phyloP scores from a whole-genome alignment of 2,329 filamentous ascomycete species.

The Thielaviopsis ethacetica region DNA sequence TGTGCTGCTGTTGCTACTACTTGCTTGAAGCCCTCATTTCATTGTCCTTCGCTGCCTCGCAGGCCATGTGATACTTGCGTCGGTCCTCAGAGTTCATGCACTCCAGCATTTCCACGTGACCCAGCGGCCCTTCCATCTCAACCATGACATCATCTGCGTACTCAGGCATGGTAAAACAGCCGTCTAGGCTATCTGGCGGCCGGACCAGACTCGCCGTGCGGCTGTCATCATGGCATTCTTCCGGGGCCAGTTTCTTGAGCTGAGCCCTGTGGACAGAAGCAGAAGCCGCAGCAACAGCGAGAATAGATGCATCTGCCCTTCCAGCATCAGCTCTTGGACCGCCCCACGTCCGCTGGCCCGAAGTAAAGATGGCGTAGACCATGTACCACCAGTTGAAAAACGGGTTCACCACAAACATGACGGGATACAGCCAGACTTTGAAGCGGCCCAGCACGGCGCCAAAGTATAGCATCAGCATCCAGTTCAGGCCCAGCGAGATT shows the following conservation, averaged over 20 bases:
- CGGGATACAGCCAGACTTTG: constrained; percentile 86
- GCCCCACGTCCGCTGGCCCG: constrained; percentile 88
- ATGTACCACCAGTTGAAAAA: constrained; percentile 99
- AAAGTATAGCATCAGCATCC: constrained; percentile 92
- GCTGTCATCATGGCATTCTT: background rate
- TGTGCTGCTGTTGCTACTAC: background rate
- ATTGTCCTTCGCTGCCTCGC: too few species aligned
- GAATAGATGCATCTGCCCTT: constrained; percentile 42
- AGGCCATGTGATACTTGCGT: too few species aligned
- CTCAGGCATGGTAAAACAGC: background rate
- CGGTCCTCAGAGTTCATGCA: too few species aligned
- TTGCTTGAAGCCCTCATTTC: too few species aligned
- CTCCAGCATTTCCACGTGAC: too few species aligned
- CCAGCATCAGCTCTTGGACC: constrained; percentile 83
- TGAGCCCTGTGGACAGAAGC: too few species aligned
- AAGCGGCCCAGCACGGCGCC: constrained; percentile 71
- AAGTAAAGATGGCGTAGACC: constrained; percentile 91
- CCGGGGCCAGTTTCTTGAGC: background rate
- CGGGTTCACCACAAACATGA: constrained; percentile 91
- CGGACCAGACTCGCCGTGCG: background rate
- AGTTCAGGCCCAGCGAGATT: constrained; percentile 83
- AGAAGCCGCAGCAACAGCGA: background rate
- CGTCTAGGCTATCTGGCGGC: background rate
- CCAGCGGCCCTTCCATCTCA: too few species aligned
- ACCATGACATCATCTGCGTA: background rate